A percentile compares a stretch with the other conserved stretches of the same genome.
Evolutionary conservation across 495 filamentous ascomycete genomes (phyloP).

Genomic region (Penicillium soppii): DNA sequence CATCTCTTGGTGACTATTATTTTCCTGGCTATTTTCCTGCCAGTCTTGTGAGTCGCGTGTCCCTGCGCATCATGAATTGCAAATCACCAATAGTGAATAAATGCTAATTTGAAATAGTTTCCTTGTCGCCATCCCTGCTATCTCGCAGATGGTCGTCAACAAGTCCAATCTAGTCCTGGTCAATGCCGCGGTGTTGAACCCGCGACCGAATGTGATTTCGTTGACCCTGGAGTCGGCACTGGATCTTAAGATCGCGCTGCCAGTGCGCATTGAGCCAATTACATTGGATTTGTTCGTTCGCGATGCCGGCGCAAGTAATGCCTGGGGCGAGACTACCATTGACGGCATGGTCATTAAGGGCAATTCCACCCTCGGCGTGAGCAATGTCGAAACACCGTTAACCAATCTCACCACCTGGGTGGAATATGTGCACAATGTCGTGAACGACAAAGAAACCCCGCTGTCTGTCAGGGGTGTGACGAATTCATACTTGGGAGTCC

Average conservation of each 20-base stretch:
- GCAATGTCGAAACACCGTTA: conserved; percentile 23
- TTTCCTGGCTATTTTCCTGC: conserved; percentile 38
- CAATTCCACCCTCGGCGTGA: conserved; percentile 33
- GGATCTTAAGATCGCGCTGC: conserved; percentile 34
- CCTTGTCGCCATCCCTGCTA: conserved; percentile 40
- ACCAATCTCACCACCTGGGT: conserved; percentile 28
- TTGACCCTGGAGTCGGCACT: conserved; percentile 36
- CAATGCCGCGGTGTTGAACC: conserved; percentile 33
- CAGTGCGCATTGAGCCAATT: conserved; percentile 40
- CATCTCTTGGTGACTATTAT: conserved; percentile 32
- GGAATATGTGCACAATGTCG: conserved; percentile 33
- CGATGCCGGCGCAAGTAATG: conserved; percentile 21
- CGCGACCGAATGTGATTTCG: conserved; percentile 29
- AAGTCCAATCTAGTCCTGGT: conserved; percentile 38
- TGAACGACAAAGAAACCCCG: conserved; percentile 27
- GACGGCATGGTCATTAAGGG: conserved; percentile 30
- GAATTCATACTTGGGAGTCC: conserved; percentile 33
- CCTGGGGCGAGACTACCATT: conserved; percentile 27
- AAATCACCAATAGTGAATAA: background rate
- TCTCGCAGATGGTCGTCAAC: conserved; percentile 43
- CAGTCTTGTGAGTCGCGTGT: conserved; percentile 32
- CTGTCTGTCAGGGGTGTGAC: conserved; percentile 33
- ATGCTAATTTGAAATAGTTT: conserved; percentile 30
- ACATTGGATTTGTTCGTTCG: conserved; percentile 33
- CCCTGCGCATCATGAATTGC: background rate